Percentiles rank a stretch among this genome's conserved stretches.
phyloP scores from a whole-genome alignment of 768 basidiomycete species.

The Cystobasidiopsis lactophilus region DNA sequence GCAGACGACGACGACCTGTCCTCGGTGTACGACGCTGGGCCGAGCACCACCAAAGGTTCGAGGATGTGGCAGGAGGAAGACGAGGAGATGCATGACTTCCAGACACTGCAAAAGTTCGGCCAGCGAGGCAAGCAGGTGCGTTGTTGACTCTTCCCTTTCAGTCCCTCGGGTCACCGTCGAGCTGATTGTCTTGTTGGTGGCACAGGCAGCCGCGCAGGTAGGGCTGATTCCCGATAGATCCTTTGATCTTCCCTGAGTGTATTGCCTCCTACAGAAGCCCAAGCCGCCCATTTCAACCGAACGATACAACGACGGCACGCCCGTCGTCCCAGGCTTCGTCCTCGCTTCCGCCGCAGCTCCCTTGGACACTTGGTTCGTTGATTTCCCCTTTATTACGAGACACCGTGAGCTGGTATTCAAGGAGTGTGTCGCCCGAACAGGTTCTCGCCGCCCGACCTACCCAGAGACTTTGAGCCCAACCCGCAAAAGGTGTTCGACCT shows the following conservation, averaged over 20 bases:
- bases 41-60: constrained; percentile 31
- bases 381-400: background rate
- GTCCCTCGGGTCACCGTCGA: too few relatives aligned
- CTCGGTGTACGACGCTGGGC: constrained; percentile 18
- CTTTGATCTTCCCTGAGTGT: too few relatives aligned
- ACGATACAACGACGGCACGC: constrained; percentile 49
- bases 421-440: constrained; percentile 29
- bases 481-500: constrained; percentile 28
- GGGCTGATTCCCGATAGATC: too few relatives aligned
- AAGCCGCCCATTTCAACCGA: background rate
- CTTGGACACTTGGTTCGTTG: constrained; percentile 23
- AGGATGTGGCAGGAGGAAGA: constrained; percentile 40
- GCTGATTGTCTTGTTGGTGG: too few relatives aligned
- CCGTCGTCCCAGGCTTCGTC: constrained; percentile 52
- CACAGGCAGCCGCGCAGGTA: too few relatives aligned
- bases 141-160: too few relatives aligned
- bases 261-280: background rate
- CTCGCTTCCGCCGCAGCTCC: constrained; percentile 31
- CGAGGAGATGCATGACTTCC: constrained; percentile 26
- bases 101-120: too few relatives aligned
- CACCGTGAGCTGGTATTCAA: background rate
- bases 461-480: constrained; percentile 63
- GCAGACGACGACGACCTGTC: constrained; percentile 79
- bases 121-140: too few relatives aligned
- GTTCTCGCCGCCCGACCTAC: constrained; percentile 65